Evolutionary conservation across 805 yeast genomes (phyloP).

Genomic region (Kodamaea fukazawae): DNA sequence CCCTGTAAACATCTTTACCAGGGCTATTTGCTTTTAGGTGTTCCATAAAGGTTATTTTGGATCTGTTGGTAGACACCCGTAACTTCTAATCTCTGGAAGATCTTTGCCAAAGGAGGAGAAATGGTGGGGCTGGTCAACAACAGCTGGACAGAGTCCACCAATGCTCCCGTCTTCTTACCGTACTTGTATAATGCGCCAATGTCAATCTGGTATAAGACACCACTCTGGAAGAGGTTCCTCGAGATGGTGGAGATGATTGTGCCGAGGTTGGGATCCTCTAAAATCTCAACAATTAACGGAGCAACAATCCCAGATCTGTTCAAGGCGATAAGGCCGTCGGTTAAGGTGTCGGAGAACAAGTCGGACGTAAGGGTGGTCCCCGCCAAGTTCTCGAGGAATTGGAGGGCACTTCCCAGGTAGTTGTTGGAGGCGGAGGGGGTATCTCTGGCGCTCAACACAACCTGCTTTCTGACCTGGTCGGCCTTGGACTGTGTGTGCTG

Average conservation of each 20-base stretch:
- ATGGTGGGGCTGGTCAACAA: constrained; percentile 27
- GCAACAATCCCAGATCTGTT: constrained; percentile 29
- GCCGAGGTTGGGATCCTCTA: constrained; percentile 19
- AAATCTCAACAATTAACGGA: constrained; percentile 24
- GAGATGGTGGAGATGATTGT: constrained; percentile 21
- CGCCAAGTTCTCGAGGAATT: constrained; percentile 30
- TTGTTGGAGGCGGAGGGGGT: constrained; percentile 8
- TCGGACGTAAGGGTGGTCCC: constrained; percentile 8
- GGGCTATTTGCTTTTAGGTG: neutral
- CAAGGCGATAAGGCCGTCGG: constrained; percentile 27
- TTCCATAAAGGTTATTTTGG: constrained; percentile 31
- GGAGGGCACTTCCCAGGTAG: constrained; percentile 28
- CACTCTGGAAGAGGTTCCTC: constrained; percentile 30
- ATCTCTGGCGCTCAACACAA: constrained; percentile 10
- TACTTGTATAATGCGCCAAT: constrained; percentile 19
- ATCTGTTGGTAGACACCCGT: constrained; percentile 30
- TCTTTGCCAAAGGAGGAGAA: constrained; percentile 30
- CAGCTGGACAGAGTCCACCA: constrained; percentile 24
- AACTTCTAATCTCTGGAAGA: constrained; percentile 30
- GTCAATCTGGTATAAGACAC: constrained; percentile 32
- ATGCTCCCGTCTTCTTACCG: constrained; percentile 21
- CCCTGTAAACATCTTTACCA: too few species aligned
- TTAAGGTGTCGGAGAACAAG: constrained; percentile 14
- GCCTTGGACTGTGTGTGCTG: constrained; percentile 29
- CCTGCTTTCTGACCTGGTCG: constrained; percentile 14